phyloP scores from a whole-genome alignment of 257 asterid species.

The Solanum ossicruentum region DNA sequence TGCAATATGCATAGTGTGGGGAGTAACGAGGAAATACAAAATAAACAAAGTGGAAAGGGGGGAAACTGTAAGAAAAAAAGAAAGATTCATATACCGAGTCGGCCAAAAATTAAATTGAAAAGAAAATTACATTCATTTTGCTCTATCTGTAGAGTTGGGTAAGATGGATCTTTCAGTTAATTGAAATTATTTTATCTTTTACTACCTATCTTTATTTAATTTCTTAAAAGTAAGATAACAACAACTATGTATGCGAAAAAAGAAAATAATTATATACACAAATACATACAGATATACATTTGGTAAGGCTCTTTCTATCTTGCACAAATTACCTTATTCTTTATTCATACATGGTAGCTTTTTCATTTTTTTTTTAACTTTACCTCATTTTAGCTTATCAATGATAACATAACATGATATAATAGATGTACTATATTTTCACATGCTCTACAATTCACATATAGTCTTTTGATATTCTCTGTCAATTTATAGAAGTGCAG shows the following conservation, averaged over 20 bases:
- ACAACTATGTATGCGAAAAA: background rate
- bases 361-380: too few species aligned
- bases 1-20: background rate
- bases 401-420: background rate
- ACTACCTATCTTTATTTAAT: background rate
- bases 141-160: background rate
- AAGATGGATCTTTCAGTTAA: background rate
- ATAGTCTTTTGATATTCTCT: background rate
- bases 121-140: background rate
- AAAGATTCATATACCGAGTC: background rate
- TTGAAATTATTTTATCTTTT: background rate
- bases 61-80: background rate
- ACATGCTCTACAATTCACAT: background rate
- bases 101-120: background rate
- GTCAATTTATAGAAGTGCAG: background rate
- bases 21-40: background rate
- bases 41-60: background rate
- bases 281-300: background rate
- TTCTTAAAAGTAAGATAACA: background rate
- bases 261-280: background rate
- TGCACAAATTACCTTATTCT: too few species aligned
- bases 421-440: background rate
- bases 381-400: background rate
- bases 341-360: background rate
- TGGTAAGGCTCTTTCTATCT: background rate